Evolutionary conservation across 208 protist genomes (phyloP), one percentile per base, ranked within the genome.

Genomic region (Acanthamoeba lenticulata): DNA sequence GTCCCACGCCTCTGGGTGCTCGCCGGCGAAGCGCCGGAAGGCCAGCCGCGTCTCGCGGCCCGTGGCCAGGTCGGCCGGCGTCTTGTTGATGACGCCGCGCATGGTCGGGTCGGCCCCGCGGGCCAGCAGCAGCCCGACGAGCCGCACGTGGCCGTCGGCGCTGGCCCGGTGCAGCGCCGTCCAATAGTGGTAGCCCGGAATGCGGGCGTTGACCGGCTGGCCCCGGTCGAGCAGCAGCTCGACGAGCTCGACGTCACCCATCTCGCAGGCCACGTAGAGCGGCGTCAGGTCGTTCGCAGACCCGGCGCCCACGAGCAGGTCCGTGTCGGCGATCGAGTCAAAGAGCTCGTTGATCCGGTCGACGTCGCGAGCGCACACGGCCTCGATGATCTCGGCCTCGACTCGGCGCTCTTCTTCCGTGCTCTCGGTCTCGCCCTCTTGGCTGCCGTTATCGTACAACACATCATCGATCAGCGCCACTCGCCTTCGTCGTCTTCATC

Each of bases 61-160:
- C 0, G 11, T 24, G 40, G 94, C 88, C 11, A 81, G 11, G 15
- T 95, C 94, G 7, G 94, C 94, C 0, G 91, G 77, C 17, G 91
- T 94, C 34, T 94, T 90, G 27, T 38, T 83, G 34, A 83, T 83
- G n/a, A 55, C 27, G 9, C 62, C 57, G 38, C 40, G 1, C 0
- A 95, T 57, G 7, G 90, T 94, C 44, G 94, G 94, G 42, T 95
- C 81, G 3, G 94, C 94, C 27, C 65, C 90, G 40, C 32, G n/a
- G 13, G 77, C 49, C 62, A 95, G 38, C 17, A 95, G 40, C 0
- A 95, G 0, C 4, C 55, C 24, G 0, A 95, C 65, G 38, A 95
- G 27, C n/a, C 92, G 42, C 19, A 81, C 27, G 65, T 92, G 79
- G 9, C 94, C 94, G 32, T 94, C 60, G 24, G 34, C 32, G n/a